Conservation (phyloP, 139 green algal species). For the Picochlorum sp. region DNA sequence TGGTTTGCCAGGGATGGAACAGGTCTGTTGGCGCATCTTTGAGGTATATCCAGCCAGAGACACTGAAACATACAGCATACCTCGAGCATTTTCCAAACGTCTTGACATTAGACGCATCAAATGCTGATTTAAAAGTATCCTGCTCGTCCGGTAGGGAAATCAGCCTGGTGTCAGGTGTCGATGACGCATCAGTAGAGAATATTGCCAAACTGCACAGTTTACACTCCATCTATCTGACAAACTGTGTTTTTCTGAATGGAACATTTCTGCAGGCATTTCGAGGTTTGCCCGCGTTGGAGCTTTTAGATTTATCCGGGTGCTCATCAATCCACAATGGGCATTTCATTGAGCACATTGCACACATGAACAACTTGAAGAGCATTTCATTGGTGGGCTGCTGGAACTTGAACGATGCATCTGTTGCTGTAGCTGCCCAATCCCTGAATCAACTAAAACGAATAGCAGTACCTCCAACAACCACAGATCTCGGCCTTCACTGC, state of each 20-base stretch:
- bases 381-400: slow-evolving; percentile 3
- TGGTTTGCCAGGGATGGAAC: slow-evolving; percentile 3
- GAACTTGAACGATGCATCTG: slow-evolving; percentile 1
- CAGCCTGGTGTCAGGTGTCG: neutral
- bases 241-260: neutral
- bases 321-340: neutral
- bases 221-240: neutral
- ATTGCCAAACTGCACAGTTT: neutral
- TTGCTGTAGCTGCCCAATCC: neutral
- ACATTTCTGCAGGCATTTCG: neutral
- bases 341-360: neutral
- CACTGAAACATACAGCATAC: neutral
- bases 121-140: neutral
- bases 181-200: neutral
- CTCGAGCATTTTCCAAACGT: neutral
- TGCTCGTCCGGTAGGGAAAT: neutral
- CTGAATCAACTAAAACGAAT: neutral
- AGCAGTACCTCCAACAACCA: slow-evolving; percentile 1
- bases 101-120: neutral
- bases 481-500: slow-evolving; percentile 5
- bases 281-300: neutral
- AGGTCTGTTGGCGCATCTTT: neutral
- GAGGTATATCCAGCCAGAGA: neutral
- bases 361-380: neutral
- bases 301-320: slow-evolving; percentile 6